Percentiles rank a stretch among this genome's conserved stretches.
Evolutionary conservation across 129 eudicot species (phyloP).

Genomic region (Artemisia tridentata): DNA sequence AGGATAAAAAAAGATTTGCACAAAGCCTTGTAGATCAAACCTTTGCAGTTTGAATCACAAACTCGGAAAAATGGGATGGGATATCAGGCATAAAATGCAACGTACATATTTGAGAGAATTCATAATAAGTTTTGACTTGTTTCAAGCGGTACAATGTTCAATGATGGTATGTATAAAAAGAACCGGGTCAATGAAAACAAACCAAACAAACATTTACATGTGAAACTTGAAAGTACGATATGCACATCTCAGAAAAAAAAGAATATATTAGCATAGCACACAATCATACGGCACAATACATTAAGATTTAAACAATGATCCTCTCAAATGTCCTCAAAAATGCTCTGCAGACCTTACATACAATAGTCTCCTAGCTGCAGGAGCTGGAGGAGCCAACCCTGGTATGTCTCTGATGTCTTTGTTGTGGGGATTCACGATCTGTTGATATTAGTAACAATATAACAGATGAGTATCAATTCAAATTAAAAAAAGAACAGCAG

Average conservation of each 20-base stretch:
- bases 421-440: constrained; percentile 89
- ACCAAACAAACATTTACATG: constrained; percentile 40
- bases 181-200: background rate
- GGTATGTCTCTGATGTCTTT: constrained; percentile 80
- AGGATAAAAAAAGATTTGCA: background rate
- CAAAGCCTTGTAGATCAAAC: background rate
- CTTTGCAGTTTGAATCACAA: background rate
- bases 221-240: constrained; percentile 25
- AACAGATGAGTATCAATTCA: background rate
- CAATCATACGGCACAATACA: constrained; percentile 16
- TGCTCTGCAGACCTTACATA: constrained; percentile 36
- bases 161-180: constrained; percentile 1
- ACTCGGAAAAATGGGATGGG: background rate
- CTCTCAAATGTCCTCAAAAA: constrained; percentile 30
- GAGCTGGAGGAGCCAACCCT: constrained; percentile 96
- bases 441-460: background rate
- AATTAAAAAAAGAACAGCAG: no score
- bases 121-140: background rate
- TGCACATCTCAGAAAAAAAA: constrained; percentile 46
- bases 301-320: constrained; percentile 20
- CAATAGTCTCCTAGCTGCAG: constrained; percentile 71
- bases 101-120: background rate
- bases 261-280: constrained; percentile 19
- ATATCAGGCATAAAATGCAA: background rate
- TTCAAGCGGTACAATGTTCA: constrained; percentile 4